A percentile compares a stretch with the other conserved stretches of the same genome.
Conservation (phyloP, 2,329 filamentous ascomycete species). For the Aspergillus vadensis region DNA sequence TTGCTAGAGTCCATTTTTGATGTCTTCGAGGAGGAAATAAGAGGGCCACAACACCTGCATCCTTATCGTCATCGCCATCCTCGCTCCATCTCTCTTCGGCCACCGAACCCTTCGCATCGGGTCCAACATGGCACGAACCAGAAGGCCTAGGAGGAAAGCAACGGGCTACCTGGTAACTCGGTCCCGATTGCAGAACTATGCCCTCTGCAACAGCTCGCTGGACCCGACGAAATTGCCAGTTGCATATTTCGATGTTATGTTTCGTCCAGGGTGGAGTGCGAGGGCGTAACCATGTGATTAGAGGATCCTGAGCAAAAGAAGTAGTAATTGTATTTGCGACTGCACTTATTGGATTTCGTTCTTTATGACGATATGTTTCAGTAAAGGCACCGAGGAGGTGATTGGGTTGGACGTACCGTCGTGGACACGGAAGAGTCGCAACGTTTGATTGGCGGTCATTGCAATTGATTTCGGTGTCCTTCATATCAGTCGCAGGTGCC, state of each 20-base stretch:
- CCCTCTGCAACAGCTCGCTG: constrained; percentile 24
- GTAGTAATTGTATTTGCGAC: constrained; percentile 25
- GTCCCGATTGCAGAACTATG: constrained; percentile 21
- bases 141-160: constrained; percentile 8
- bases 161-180: constrained; percentile 12
- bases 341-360: constrained; percentile 13
- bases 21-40: constrained; percentile 22
- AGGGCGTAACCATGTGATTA: constrained; percentile 30
- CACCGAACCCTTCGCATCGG: background rate
- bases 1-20: constrained; percentile 17
- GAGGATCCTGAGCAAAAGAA: constrained; percentile 29
- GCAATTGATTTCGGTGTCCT: background rate
- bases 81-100: background rate
- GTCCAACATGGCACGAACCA: background rate
- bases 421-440: constrained; percentile 15
- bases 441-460: background rate
- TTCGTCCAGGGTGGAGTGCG: constrained; percentile 19
- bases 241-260: constrained; percentile 4
- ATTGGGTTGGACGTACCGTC: constrained; percentile 7
- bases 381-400: background rate
- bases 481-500: background rate
- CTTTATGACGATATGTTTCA: constrained; percentile 10
- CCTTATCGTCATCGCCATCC: background rate
- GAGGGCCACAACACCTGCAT: constrained; percentile 24
- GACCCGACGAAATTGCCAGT: constrained; percentile 30